Evolutionary conservation across 805 yeast species (phyloP), one percentile per base, ranked within the genome.

Genomic region (Candida stauntonica): DNA sequence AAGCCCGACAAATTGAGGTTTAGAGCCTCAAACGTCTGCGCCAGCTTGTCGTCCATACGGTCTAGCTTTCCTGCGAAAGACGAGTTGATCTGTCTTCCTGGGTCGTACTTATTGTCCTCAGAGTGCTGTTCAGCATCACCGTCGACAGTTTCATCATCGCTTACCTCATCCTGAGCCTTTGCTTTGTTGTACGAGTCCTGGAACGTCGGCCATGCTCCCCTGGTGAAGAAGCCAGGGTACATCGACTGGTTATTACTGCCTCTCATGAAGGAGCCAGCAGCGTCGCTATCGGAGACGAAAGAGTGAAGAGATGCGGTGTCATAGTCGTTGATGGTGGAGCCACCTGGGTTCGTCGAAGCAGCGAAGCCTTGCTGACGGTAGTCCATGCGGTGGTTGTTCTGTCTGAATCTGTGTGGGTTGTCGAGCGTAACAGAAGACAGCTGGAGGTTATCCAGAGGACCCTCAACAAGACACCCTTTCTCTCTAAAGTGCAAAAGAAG

Each of bases 381-480:
- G 3, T 17, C 19, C 13, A n/a, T 8, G 17, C 33, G 20, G 31
- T 36, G 29, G 35, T 36, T 39, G 31, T 48, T 52, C 15, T 28
- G 20, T 34, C 35, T 44, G 32, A 27, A 36, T 20, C 37, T 45
- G 11, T 36, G 29, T 14, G 62, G 62, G 46, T 57, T 62, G 16
- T 56, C 58, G 43, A 68, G 66, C 46, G 76, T 82, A 17, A 83
- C 79, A 41, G 81, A 68, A 43, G 88, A 79, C 35, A 83, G 63
- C 57, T 82, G 93, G 46, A 89, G 68, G 50, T 79, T 84, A 42
- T 83, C 91, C 48, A 89, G 67, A 2, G 86, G 78, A 9, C 97
- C 97, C 59, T 89, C 96, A 19, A 89, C 97, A 23, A 89, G 66
- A 61, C 94, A 84, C 1, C 95, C 95, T 39, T 73, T 75, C 50